Evolutionary conservation across 139 green algal genomes (phyloP).

Genomic region (Coelastrella sp.): DNA sequence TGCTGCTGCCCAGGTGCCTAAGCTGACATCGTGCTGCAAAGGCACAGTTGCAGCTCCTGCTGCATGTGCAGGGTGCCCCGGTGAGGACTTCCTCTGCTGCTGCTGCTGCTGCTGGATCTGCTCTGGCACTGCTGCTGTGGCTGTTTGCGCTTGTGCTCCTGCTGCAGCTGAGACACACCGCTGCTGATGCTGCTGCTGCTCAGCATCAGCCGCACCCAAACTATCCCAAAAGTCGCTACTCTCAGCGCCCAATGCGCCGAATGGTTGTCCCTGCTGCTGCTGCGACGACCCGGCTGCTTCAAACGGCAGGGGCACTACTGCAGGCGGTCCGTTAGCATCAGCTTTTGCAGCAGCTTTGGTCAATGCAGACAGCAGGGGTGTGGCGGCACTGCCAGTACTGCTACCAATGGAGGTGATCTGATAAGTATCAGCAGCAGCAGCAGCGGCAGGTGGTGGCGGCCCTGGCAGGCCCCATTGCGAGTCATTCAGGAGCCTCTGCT

Average conservation of each 20-base stretch:
- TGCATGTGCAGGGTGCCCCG: background rate
- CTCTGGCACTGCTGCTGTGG: background rate
- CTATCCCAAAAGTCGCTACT: background rate
- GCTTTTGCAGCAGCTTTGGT: background rate
- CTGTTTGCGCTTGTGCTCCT: background rate
- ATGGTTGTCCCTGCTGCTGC: background rate
- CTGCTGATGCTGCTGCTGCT: background rate
- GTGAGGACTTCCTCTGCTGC: background rate
- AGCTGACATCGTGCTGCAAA: background rate
- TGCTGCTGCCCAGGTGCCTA: background rate
- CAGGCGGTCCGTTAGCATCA: background rate
- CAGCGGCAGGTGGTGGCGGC: background rate
- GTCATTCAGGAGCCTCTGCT: background rate
- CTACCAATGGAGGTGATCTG: background rate
- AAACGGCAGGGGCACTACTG: background rate
- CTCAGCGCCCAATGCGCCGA: background rate
- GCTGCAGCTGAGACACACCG: background rate
- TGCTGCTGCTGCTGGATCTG: constrained; percentile 11
- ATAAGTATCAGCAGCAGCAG: background rate
- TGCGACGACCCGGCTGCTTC: background rate
- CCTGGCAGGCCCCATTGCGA: background rate
- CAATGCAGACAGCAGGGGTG: background rate
- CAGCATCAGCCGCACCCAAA: background rate
- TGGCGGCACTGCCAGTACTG: constrained; percentile 6
- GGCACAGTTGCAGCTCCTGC: background rate